These are phyloP conservation scores for Salix koriyanagi DNA, from an alignment of 345 rosid species.

Conservation along the genomic window DNA sequence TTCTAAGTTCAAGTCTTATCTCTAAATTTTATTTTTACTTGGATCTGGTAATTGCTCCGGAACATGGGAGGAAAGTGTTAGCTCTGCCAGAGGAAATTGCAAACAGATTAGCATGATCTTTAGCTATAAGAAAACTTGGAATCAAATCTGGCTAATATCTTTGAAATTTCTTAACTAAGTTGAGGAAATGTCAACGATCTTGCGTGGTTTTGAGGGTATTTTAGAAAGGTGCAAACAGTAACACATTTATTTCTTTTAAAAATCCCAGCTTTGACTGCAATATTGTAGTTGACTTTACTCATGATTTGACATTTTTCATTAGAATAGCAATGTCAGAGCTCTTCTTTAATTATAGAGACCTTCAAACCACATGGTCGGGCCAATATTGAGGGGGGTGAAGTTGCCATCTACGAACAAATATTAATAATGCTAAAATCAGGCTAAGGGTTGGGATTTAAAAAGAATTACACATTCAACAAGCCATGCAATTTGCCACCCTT, in stretches of 20 bases:
- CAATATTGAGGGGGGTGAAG: not conserved
- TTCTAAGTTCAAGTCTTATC: not conserved
- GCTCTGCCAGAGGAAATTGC: not conserved
- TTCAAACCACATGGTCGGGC: not conserved
- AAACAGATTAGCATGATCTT: not conserved
- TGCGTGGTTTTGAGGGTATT: not conserved
- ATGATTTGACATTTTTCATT: not conserved
- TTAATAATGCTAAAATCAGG: not conserved
- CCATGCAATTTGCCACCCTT: not conserved
- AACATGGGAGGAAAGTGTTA: slow-evolving; percentile 1
- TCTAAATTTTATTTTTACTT: not conserved
- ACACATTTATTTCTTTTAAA: not conserved
- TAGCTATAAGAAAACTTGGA: not conserved
- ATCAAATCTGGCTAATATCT: not conserved
- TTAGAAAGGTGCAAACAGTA: not conserved
- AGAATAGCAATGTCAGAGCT: not conserved
- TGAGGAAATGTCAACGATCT: slow-evolving; percentile 9
- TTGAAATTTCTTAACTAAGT: not conserved
- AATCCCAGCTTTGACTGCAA: not conserved
- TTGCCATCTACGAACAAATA: not conserved
- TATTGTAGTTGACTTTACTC: not conserved
- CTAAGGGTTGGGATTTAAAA: not conserved
- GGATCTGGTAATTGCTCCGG: too few relatives aligned
- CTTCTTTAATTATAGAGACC: not conserved
- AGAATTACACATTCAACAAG: not conserved